Conservation (phyloP, 192 early-diverging fungal genomes). For the Paraglomus brasilianum region DNA sequence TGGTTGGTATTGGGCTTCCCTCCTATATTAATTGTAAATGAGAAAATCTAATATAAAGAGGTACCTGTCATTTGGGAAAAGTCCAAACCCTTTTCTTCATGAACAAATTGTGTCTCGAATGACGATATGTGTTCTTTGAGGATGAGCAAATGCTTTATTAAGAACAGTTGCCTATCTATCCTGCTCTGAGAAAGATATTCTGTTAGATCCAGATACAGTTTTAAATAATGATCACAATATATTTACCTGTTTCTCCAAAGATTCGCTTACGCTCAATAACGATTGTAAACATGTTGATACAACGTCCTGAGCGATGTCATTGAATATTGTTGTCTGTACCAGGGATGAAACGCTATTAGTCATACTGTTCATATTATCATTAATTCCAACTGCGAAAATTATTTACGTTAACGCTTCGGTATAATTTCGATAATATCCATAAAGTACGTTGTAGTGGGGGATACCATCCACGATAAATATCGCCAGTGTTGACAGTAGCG, state of each 20-base stretch:
- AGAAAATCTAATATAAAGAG: constrained; percentile 28
- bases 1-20: too few species aligned
- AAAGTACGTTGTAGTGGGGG: constrained; percentile 80
- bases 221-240: constrained; percentile 24
- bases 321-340: constrained; percentile 66
- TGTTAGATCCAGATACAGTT: too few species aligned
- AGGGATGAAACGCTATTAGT: constrained; percentile 13
- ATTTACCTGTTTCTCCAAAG: constrained; percentile 53
- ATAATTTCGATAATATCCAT: constrained; percentile 78
- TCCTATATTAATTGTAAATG: too few species aligned
- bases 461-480: constrained; percentile 65
- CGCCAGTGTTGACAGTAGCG: constrained; percentile 37
- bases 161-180: constrained; percentile 75
- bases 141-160: constrained; percentile 85
- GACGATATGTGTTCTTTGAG: constrained; percentile 78
- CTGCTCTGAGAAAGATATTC: constrained; percentile 39
- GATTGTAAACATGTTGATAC: constrained; percentile 67
- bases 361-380: neutral
- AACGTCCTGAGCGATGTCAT: constrained; percentile 84
- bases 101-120: constrained; percentile 76
- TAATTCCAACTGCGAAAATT: neutral
- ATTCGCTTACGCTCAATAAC: constrained; percentile 49
- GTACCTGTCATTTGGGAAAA: constrained; percentile 60
- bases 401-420: constrained; percentile 68
- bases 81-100: constrained; percentile 67